phyloP scores from a whole-genome alignment of 148 eudicot species.

The Salicornia ramosissima region DNA sequence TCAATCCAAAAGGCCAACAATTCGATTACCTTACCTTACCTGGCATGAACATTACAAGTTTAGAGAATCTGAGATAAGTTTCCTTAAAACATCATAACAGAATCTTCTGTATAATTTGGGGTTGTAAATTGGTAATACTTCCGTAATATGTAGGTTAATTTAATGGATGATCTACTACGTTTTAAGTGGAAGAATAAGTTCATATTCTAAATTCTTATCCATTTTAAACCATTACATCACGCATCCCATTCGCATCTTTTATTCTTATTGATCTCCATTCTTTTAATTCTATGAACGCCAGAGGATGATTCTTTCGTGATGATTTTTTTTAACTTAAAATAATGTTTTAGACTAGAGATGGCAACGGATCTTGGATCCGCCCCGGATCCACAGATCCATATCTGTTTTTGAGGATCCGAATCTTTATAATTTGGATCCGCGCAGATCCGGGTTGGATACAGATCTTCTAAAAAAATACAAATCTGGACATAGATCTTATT shows the following conservation, averaged over 20 bases:
- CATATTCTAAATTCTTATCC: conserved; percentile 20
- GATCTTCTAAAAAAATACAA: too few relatives aligned
- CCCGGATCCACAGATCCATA: too few relatives aligned
- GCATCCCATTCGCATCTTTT: neutral
- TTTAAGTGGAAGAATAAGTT: conserved; percentile 25
- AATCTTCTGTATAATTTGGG: conserved; percentile 14
- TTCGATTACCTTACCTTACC: neutral
- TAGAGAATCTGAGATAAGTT: neutral
- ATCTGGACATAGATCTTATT: too few relatives aligned
- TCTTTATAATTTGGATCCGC: too few relatives aligned
- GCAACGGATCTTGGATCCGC: too few relatives aligned
- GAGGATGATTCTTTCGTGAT: too few relatives aligned
- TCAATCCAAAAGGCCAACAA: conserved; percentile 11
- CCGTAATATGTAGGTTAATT: conserved; percentile 12
- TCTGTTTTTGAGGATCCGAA: too few relatives aligned
- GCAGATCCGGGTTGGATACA: too few relatives aligned
- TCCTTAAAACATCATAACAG: conserved; percentile 20
- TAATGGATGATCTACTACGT: conserved; percentile 10
- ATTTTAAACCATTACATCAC: neutral
- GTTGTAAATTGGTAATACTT: conserved; percentile 9
- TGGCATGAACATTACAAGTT: neutral
- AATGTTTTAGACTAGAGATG: too few relatives aligned
- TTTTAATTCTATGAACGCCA: neutral
- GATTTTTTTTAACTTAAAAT: too few relatives aligned
- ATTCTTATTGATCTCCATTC: neutral